Conservation (phyloP, 192 early-diverging fungal genomes). For the Coemansia umbellata region DNA sequence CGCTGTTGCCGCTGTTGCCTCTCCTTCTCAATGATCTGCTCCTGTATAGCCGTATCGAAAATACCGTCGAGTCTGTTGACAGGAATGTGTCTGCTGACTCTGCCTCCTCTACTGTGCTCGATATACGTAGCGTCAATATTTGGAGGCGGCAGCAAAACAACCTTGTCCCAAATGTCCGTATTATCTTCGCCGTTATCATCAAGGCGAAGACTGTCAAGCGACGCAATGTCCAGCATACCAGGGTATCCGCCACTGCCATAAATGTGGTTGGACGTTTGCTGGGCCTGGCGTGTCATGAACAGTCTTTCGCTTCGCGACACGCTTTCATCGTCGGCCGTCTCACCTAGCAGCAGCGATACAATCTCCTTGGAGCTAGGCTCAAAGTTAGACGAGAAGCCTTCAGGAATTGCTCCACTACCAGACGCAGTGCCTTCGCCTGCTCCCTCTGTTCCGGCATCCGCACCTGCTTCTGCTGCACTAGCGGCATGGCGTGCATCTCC, state of each 20-base stretch:
- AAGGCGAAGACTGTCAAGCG: background rate
- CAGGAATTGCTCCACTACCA: background rate
- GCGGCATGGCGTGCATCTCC: slow-evolving; percentile 65
- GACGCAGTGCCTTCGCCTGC: background rate
- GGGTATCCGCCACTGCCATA: slow-evolving; percentile 36
- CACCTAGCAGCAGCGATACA: slow-evolving; percentile 77
- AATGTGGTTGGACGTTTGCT: slow-evolving; percentile 41
- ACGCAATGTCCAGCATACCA: slow-evolving; percentile 16
- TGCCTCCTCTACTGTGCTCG: background rate
- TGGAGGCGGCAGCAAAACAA: slow-evolving; percentile 37
- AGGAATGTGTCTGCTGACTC: background rate
- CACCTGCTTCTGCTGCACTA: slow-evolving; percentile 23
- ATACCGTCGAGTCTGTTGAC: slow-evolving; percentile 1
- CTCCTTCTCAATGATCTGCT: slow-evolving; percentile 23
- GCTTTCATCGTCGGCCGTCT: slow-evolving; percentile 50
- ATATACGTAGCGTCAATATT: background rate
- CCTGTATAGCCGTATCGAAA: slow-evolving; percentile 25
- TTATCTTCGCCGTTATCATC: background rate
- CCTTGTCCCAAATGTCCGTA: slow-evolving; percentile 17
- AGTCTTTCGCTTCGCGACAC: slow-evolving; percentile 20
- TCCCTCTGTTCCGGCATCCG: slow-evolving; percentile 2
- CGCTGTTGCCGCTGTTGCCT: slow-evolving; percentile 8
- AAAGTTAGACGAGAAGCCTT: slow-evolving; percentile 47
- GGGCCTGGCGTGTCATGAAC: slow-evolving; percentile 33
- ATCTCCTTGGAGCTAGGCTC: slow-evolving; percentile 90